phyloP scores from a whole-genome alignment of 2,329 filamentous ascomycete species.

The Claviceps cyperi region DNA sequence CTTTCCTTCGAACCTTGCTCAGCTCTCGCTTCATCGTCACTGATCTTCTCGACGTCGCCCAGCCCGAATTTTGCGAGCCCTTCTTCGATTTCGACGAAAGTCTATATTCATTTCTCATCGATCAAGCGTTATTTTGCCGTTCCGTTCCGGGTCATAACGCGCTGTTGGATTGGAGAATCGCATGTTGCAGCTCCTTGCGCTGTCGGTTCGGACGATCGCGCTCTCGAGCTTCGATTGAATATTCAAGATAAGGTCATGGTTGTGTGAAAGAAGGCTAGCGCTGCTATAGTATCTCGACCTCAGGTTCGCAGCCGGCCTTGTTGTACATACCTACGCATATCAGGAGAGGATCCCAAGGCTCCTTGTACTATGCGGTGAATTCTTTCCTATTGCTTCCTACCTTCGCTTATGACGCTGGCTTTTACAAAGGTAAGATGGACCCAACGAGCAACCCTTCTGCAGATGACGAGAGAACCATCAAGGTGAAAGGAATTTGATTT shows the following conservation, averaged over 20 bases:
- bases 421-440: not conserved
- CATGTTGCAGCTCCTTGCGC: not conserved
- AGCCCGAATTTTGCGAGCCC: not conserved
- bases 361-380: conserved; percentile 3
- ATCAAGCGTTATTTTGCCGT: not conserved
- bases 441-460: too few species aligned
- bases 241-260: not conserved
- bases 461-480: too few species aligned
- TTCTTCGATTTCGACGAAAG: not conserved
- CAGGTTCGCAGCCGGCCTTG: not conserved
- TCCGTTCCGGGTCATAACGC: not conserved
- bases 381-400: not conserved
- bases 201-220: not conserved
- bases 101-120: not conserved
- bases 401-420: not conserved
- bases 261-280: not conserved
- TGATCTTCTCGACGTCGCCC: not conserved
- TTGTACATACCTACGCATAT: conserved; percentile 2
- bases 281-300: not conserved
- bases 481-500: too few species aligned
- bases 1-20: not conserved
- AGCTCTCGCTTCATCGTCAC: not conserved
- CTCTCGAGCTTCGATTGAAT: not conserved
- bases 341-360: not conserved
- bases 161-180: not conserved